Evolutionary conservation across 2,329 filamentous ascomycete species (phyloP), one percentile per base, ranked within the genome.

Genomic region (Paecilomyces formosus): DNA sequence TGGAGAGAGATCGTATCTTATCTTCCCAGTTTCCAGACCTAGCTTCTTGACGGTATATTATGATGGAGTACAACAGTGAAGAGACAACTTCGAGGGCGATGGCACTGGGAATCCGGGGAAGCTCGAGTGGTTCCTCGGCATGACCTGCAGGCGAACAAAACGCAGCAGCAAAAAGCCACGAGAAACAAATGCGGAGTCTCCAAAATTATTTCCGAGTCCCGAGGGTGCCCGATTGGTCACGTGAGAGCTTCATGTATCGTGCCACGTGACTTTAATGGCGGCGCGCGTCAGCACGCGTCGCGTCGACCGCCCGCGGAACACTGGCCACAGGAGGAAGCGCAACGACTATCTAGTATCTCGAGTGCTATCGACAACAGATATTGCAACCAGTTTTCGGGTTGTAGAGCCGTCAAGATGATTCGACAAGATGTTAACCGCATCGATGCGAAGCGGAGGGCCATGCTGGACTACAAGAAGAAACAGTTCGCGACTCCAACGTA

Each of bases 401-500:
- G 30, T 53, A 39, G 53, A 15, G 45, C 56, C 8, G 12, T 39
- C 64, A 71, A 62, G 22, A 79, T 79, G 77, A 74, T 78, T 63
- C 73, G 75, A 60, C 72, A 78, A 65, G 76, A 78, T 55, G 69
- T 65, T 39, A 67, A 70, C 60, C 70, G 76, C 26, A 74, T 79
- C 58, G 78, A 80, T 57, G 71, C 88, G 2, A 97, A 97, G 76
- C 80, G 90, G 69, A 88, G 92, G 64, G 85, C 87, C 62, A 82
- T 85, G 54, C 76, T 93, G 66, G 89, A 96, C 72, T 79, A 89
- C 70, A 89, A 90, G 68, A 95, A 92, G 77, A 88, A 87, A 72
- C 92, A 96, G 73, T 97, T 97, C 71, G 88, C 88, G 58, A 82
- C 85, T 21, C 84, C 90, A 18, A 79, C 82, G 57, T 96, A 87